Evolutionary conservation across 2,329 filamentous ascomycete species (phyloP).

Genomic region (Pyrenochaeta sp.): DNA sequence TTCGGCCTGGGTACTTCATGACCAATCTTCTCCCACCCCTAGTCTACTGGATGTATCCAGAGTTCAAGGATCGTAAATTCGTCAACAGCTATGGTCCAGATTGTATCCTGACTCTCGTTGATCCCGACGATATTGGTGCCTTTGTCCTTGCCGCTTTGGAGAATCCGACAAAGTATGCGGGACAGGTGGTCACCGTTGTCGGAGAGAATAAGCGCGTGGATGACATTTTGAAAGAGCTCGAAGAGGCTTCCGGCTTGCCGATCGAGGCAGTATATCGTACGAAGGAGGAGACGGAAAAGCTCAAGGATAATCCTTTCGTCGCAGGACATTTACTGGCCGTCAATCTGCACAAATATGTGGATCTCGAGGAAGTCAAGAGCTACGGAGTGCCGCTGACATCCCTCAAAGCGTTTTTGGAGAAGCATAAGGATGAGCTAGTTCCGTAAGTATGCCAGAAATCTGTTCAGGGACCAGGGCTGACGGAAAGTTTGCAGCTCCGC

Average conservation of each 20-base stretch:
- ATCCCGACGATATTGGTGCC: constrained; percentile 57
- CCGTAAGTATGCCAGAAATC: too few species aligned
- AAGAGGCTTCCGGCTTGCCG: constrained; percentile 38
- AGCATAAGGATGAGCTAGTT: constrained; percentile 15
- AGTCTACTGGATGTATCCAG: constrained; percentile 49
- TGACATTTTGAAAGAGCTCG: constrained; percentile 49
- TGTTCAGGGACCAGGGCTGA: too few species aligned
- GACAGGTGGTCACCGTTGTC: constrained; percentile 51
- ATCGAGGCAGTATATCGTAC: constrained; percentile 51
- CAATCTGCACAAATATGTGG: constrained; percentile 45
- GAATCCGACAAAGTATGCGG: constrained; percentile 51
- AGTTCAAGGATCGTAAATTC: constrained; percentile 50
- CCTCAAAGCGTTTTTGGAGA: constrained; percentile 51
- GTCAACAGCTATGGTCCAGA: constrained; percentile 43
- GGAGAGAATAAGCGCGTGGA: constrained; percentile 51
- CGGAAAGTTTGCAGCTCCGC: too few species aligned
- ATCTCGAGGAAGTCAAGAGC: constrained; percentile 38
- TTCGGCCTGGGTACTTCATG: constrained; percentile 62
- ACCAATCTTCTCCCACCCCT: constrained; percentile 58
- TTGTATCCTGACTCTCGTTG: constrained; percentile 54
- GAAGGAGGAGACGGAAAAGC: constrained; percentile 51
- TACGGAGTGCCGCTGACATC: constrained; percentile 54
- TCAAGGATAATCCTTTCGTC: constrained; percentile 48
- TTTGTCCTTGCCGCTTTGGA: constrained; percentile 56
- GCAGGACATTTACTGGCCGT: constrained; percentile 49